A percentile compares a stretch with the other conserved stretches of the same genome.
These are phyloP conservation scores for Trypanosoma rangeli DNA, from an alignment of 208 protist genomes.

Conservation along the genomic window DNA sequence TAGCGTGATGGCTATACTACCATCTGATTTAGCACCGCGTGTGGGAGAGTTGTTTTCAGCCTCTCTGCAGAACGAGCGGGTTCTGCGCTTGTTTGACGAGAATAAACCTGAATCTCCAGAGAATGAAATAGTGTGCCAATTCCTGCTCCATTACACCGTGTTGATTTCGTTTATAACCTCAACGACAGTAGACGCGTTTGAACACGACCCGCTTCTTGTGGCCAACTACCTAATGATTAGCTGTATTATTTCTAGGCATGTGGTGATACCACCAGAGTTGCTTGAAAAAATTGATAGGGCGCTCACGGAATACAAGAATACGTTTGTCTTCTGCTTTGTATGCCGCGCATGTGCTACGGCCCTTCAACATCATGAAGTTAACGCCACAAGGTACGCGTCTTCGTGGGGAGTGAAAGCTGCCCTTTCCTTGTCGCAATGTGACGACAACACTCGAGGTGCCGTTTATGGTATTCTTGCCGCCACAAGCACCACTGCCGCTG, in stretches of 20 bases:
- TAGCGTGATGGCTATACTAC: constrained; percentile 9
- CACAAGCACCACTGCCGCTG: constrained; percentile 41
- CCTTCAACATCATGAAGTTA: constrained; percentile 45
- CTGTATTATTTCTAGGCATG: constrained; percentile 51
- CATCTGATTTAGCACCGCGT: constrained; percentile 9
- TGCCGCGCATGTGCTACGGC: constrained; percentile 64
- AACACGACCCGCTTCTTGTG: constrained; percentile 58
- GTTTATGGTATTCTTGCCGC: constrained; percentile 56
- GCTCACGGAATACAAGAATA: constrained; percentile 32
- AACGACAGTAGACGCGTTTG: constrained; percentile 46
- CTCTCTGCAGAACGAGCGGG: constrained; percentile 40
- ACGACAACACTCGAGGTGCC: constrained; percentile 36
- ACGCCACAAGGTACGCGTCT: constrained; percentile 39
- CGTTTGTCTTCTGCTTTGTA: constrained; percentile 51
- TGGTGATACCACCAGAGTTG: constrained; percentile 32
- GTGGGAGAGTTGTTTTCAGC: constrained; percentile 41
- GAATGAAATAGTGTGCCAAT: constrained; percentile 42
- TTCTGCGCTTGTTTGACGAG: constrained; percentile 78
- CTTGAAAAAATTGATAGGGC: constrained; percentile 29
- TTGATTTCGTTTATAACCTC: constrained; percentile 49
- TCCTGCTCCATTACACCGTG: constrained; percentile 42
- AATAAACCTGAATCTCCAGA: constrained; percentile 41
- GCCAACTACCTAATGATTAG: constrained; percentile 75
- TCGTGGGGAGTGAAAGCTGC: constrained; percentile 42
- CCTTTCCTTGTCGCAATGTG: constrained; percentile 15